A percentile compares a stretch with the other conserved stretches of the same genome.
Evolutionary conservation across 768 basidiomycete species (phyloP).

Genomic region (Fomitopsis serialis): DNA sequence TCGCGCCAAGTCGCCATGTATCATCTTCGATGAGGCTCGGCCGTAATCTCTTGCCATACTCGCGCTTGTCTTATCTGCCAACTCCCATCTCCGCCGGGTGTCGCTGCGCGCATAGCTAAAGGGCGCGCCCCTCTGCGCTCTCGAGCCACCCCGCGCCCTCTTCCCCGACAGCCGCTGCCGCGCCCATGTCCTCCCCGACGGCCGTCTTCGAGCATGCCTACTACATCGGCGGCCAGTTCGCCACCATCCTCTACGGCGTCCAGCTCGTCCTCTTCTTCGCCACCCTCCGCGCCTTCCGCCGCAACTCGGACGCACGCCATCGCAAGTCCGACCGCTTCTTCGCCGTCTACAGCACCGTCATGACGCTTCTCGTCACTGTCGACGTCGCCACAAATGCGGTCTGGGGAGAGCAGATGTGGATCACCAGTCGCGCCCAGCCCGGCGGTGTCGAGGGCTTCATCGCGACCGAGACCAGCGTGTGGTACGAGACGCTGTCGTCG

Average conservation of each 20-base stretch:
- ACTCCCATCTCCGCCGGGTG: no score
- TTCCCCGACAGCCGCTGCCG: no score
- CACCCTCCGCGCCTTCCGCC: no score
- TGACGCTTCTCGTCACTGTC: constrained; percentile 25
- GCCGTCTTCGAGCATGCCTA: constrained; percentile 12
- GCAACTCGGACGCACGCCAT: background rate
- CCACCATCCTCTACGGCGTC: constrained; percentile 16
- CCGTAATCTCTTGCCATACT: no score
- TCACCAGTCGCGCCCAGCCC: constrained; percentile 17
- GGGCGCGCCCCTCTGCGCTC: no score
- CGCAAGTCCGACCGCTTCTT: constrained; percentile 12
- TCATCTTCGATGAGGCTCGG: no score
- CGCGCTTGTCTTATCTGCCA: no score
- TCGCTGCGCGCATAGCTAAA: no score
- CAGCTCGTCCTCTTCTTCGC: constrained; percentile 21
- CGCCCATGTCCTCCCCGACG: background rate
- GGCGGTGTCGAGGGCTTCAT: constrained; percentile 22
- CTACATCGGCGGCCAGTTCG: constrained; percentile 14
- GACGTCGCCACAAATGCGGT: constrained; percentile 20
- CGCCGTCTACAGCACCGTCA: constrained; percentile 16
- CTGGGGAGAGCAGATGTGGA: constrained; percentile 25
- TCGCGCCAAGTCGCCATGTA: no score
- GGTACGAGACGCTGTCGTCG: constrained; percentile 22
- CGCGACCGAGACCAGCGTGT: constrained; percentile 10
- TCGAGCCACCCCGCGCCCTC: no score